A percentile compares a stretch with the other conserved stretches of the same genome.
phyloP scores from a whole-genome alignment of 129 eudicot genomes.

The sunflower (Helianthus annuus) region HanXRQr2.0-SUNRISE NC_035438.2:18533165-18533664 shows the following conservation, averaged over 20 bases:
- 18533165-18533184: neutral
- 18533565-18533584: slow-evolving; percentile 73
- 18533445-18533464: slow-evolving; percentile 82
- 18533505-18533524: slow-evolving; percentile 88
- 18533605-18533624: slow-evolving; percentile 79
- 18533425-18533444: slow-evolving; percentile 94
- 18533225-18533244: slow-evolving; percentile 11
- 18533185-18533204: slow-evolving; percentile 1
- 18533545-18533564: slow-evolving; percentile 65
- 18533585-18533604: slow-evolving; percentile 71
- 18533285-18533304: slow-evolving; percentile 75
- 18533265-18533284: slow-evolving; percentile 87
- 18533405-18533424: slow-evolving; percentile 99
- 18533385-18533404: slow-evolving; percentile 78
- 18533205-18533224: neutral
- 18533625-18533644: slow-evolving; percentile 58
- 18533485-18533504: slow-evolving; percentile 73
- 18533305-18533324: slow-evolving; percentile 88
- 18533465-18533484: slow-evolving; percentile 88
- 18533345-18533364: slow-evolving; percentile 93
- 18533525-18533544: slow-evolving; percentile 87
- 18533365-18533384: slow-evolving; percentile 90
- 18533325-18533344: slow-evolving; percentile 96
- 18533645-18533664: slow-evolving; percentile 45
- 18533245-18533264: neutral